Percentiles rank a stretch among this genome's conserved stretches.
Evolutionary conservation across 176 grass and related monocot genomes (phyloP).

Genomic region (Elaeis guineensis): DNA sequence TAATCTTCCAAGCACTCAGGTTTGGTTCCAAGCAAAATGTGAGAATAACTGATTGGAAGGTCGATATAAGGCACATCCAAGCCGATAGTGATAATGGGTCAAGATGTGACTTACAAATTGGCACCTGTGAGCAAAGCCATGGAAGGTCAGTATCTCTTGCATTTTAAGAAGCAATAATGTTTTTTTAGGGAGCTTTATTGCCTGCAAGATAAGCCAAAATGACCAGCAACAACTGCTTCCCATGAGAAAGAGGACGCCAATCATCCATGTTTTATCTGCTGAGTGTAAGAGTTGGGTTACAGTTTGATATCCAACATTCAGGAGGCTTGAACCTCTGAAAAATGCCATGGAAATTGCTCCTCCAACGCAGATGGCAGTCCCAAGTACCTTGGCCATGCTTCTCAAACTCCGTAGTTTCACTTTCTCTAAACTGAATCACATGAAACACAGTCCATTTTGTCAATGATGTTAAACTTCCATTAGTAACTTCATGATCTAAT

Average conservation of each 20-base stretch:
- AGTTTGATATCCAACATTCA: conserved; percentile 7
- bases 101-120: conserved; percentile 53
- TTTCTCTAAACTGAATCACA: conserved; percentile 30
- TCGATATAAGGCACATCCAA: conserved; percentile 62
- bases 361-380: conserved; percentile 43
- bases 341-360: conserved; percentile 58
- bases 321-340: conserved; percentile 54
- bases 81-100: conserved; percentile 52
- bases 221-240: conserved; percentile 59
- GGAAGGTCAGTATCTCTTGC: too few relatives aligned
- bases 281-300: conserved; percentile 4
- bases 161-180: too few relatives aligned
- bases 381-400: conserved; percentile 54
- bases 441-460: too few relatives aligned
- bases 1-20: conserved; percentile 33
- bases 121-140: conserved; percentile 26
- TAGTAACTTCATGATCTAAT: too few relatives aligned
- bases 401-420: conserved; percentile 29
- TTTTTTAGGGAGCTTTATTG: neutral
- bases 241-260: conserved; percentile 31
- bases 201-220: conserved; percentile 71
- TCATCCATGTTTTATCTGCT: conserved; percentile 21
- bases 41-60: conserved; percentile 31
- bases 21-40: conserved; percentile 28
- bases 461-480: too few relatives aligned